phyloP scores from a whole-genome alignment of 169 alveolate genomes.

The Cryptosporidium felis region DNA sequence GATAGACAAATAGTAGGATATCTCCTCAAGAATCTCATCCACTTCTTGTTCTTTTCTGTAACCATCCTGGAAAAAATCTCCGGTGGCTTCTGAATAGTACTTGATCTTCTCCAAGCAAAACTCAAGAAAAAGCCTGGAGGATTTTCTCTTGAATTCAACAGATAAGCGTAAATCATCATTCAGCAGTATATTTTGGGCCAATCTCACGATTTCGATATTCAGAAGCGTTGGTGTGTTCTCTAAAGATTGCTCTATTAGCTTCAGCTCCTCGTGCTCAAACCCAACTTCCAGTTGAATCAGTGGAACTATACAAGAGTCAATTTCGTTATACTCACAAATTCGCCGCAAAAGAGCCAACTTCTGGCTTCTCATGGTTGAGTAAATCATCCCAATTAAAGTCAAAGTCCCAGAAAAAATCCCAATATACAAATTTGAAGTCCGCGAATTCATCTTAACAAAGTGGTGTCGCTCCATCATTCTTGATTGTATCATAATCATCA shows the following conservation, averaged over 20 bases:
- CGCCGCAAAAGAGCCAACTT: neutral
- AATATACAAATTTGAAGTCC: neutral
- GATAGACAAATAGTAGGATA: conserved; percentile 21
- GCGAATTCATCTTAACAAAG: too few relatives aligned
- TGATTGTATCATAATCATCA: neutral
- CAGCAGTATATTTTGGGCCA: neutral
- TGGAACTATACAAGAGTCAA: conserved; percentile 12
- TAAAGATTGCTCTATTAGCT: neutral
- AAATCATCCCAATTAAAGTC: conserved; percentile 2
- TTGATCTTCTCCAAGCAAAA: conserved; percentile 50
- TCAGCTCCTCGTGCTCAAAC: conserved; percentile 15
- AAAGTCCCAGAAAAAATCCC: conserved; percentile 27
- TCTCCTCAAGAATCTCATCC: neutral
- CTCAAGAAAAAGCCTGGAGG: neutral
- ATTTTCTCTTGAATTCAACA: conserved; percentile 3
- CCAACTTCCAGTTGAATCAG: conserved; percentile 45
- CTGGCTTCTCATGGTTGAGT: conserved; percentile 21
- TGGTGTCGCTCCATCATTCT: conserved; percentile 7
- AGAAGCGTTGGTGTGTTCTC: neutral
- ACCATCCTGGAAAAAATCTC: neutral
- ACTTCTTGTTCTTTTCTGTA: neutral
- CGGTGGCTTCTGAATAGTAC: neutral
- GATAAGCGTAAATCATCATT: conserved; percentile 12
- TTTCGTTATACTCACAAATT: conserved; percentile 18
- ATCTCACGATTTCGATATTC: neutral